A percentile compares a stretch with the other conserved stretches of the same genome.
Evolutionary conservation across 208 protist genomes (phyloP).

Genomic region (Balamuthia mandrillaris): DNA sequence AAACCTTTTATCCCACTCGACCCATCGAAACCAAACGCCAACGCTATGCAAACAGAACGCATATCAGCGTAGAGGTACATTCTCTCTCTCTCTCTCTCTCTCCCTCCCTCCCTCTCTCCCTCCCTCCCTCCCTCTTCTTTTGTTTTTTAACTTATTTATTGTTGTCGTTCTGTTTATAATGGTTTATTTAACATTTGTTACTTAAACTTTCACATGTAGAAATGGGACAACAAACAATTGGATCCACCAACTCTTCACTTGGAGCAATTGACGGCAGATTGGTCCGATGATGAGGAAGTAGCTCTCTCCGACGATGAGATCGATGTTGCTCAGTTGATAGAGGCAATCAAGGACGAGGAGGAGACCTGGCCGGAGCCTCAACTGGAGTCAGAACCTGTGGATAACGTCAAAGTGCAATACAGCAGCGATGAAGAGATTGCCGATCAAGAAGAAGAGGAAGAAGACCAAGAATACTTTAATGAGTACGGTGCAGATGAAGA

Average conservation of each 20-base stretch:
- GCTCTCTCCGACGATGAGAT: too few relatives aligned
- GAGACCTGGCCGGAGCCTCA: too few relatives aligned
- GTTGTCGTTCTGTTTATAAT: background rate
- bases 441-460: background rate
- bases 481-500: too few relatives aligned
- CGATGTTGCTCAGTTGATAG: too few relatives aligned
- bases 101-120: background rate
- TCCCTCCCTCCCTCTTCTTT: background rate
- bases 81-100: background rate
- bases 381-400: too few relatives aligned
- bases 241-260: background rate
- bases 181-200: background rate
- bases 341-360: too few relatives aligned
- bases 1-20: slow-evolving; percentile 22
- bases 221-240: slow-evolving; percentile 31
- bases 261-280: background rate
- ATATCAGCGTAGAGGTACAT: slow-evolving; percentile 15
- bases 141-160: background rate
- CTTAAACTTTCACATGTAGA: background rate
- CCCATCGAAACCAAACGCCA: background rate
- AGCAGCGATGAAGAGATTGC: background rate
- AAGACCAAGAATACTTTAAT: too few relatives aligned
- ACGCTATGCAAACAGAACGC: slow-evolving; percentile 17
- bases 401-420: background rate
- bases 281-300: slow-evolving; percentile 32